Base-by-base conservation (phyloP, 495 filamentous ascomycete species). In the Annulohypoxylon nitens region DNA sequence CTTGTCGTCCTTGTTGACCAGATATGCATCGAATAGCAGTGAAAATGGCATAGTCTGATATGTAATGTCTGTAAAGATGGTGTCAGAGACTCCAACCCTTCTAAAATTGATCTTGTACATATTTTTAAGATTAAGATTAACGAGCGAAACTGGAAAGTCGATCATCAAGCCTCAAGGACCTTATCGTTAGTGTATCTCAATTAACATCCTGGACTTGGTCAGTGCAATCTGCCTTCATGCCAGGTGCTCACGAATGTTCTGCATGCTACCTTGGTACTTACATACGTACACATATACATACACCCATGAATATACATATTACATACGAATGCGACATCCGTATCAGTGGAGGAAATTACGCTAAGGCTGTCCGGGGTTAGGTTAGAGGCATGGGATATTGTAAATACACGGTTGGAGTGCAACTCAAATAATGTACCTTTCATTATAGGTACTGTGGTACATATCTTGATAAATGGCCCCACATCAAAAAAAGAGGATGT, bases 91-190 rank as follows among this genome's bases (percentile, higher is more conserved):
- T 47, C 16, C 33, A 50, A 14, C 14, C 14, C 18, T 68, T 64
- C 54, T 61, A 69, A 61, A 69, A 69, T 58, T 58, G 26, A 57
- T 69, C 47, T 16, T 57, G 33, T 18, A 62, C 20, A 18, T 67
- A 58, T 67, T 67, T 65, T 66, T 66, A 26, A 66, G 53, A 68
- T 71, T 74, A 62, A 66, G 67, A 67, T 70, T 74, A 63, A 67
- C 62, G 62, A 70, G 66, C 34, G 18, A 63, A 62, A 65, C 25
- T 70, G 33, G 48, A 47, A 70, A 62, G 65, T 65, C 48, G 60
- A 65, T 69, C 55, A n/a, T 9, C 11, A 30, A 61, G 45, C 55
- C 1, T 9, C 11, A 30, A 61, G 45, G 61, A 26, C 57, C 45
- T 61, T 67, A 63, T 67, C 69, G 63, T 58, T 67, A 61, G 41